Conservation (phyloP, 2,329 filamentous ascomycete genomes). For the Botrytis sinoallii region DNA sequence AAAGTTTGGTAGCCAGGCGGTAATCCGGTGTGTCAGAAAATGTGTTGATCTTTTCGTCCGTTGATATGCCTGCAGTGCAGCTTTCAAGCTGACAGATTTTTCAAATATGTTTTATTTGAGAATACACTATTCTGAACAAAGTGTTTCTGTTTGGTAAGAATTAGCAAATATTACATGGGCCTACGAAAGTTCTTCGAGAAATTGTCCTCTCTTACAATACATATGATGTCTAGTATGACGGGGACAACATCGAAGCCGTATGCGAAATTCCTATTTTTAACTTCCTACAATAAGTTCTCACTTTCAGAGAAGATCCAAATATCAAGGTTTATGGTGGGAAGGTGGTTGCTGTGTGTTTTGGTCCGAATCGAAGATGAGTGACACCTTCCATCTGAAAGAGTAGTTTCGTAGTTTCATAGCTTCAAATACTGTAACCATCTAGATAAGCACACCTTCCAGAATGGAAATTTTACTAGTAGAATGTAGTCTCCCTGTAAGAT, state of each 20-base stretch:
- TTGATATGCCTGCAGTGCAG: neutral
- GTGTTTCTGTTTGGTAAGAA: neutral
- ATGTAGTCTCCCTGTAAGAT: neutral
- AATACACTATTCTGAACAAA: neutral
- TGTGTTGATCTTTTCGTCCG: neutral
- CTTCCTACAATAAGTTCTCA: rapidly evolving
- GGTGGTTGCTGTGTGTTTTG: neutral
- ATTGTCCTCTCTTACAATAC: neutral
- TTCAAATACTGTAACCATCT: neutral
- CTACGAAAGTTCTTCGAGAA: neutral
- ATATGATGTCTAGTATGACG: neutral
- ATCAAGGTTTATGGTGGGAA: neutral
- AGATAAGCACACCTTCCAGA: neutral
- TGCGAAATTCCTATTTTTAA: neutral
- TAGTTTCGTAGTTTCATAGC: neutral
- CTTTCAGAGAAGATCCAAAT: neutral
- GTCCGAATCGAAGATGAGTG: neutral
- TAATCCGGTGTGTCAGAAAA: neutral
- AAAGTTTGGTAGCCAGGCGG: neutral
- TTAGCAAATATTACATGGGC: neutral
- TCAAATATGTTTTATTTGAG: neutral
- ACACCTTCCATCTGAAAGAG: neutral
- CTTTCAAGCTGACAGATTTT: neutral
- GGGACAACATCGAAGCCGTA: neutral
- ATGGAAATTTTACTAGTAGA: neutral